Percentiles rank a stretch among this genome's conserved stretches.
Evolutionary conservation across 768 basidiomycete genomes (phyloP).

Genomic region (Psilocybe cubensis): DNA sequence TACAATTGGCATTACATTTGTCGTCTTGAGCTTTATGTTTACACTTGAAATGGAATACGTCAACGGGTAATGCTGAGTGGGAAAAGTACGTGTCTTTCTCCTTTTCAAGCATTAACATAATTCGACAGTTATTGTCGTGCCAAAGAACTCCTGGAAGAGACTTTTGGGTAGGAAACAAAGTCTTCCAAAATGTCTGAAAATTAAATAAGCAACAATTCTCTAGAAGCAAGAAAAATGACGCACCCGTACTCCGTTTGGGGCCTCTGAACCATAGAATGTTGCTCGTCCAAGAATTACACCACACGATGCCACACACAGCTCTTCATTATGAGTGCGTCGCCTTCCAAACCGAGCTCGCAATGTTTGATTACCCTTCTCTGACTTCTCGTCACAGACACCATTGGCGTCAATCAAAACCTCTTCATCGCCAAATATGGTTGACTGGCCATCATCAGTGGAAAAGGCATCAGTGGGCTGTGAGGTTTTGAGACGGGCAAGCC

Average conservation of each 20-base stretch:
- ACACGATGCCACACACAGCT: too few relatives aligned
- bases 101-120: conserved; percentile 7
- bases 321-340: too few relatives aligned
- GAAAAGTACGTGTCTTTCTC: conserved; percentile 16
- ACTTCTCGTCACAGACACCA: too few relatives aligned
- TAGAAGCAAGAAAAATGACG: conserved; percentile 1
- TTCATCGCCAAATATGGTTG: too few relatives aligned
- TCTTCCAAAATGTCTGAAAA: conserved; percentile 13
- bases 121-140: conserved; percentile 27
- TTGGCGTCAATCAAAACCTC: too few relatives aligned
- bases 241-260: conserved; percentile 20
- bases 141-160: conserved; percentile 20
- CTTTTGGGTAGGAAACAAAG: conserved; percentile 8
- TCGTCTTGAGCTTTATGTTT: conserved; percentile 27
- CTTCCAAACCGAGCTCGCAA: too few relatives aligned
- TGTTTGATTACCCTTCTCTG: too few relatives aligned
- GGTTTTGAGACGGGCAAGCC: too few relatives aligned
- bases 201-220: neutral
- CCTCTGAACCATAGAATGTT: conserved; percentile 31
- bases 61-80: conserved; percentile 17
- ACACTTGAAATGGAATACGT: conserved; percentile 29
- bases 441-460: too few relatives aligned
- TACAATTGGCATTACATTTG: conserved; percentile 27
- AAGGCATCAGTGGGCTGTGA: too few relatives aligned
- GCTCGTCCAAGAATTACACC: too few relatives aligned